Percentiles rank a stretch among this genome's conserved stretches.
These are phyloP conservation scores for Micractinium conductrix DNA, from an alignment of 139 green algal genomes.

Conservation along the genomic window DNA sequence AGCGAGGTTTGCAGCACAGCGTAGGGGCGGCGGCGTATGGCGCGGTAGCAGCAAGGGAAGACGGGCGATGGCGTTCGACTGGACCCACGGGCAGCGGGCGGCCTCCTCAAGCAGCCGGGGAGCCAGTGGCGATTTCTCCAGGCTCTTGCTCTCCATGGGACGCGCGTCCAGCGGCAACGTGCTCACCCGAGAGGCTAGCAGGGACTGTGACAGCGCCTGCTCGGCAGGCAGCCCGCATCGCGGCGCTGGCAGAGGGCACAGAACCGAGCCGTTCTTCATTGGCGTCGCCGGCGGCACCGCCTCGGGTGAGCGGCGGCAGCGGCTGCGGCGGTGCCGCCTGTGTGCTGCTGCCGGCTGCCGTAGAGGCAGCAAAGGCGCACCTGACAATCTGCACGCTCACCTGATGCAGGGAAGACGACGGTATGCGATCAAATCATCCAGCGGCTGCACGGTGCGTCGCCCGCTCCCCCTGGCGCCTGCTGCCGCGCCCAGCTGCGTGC, in stretches of 20 bases:
- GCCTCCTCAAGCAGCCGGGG: background rate
- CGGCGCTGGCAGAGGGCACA: background rate
- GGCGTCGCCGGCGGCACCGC: constrained; percentile 39
- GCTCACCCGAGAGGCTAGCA: background rate
- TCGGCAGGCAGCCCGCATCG: constrained; percentile 1
- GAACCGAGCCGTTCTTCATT: constrained; percentile 39
- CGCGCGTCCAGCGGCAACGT: background rate
- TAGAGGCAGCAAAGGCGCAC: too few relatives aligned
- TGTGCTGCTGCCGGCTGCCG: background rate
- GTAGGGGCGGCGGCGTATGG: too few relatives aligned
- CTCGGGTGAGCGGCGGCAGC: background rate
- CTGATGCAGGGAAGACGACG: constrained; percentile 86
- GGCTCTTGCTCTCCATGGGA: background rate
- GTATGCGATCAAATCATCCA: constrained; percentile 97
- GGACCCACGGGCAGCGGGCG: too few relatives aligned
- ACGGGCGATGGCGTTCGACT: too few relatives aligned
- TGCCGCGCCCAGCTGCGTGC: background rate
- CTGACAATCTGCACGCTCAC: too few relatives aligned
- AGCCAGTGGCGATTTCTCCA: background rate
- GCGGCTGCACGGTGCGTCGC: constrained; percentile 68
- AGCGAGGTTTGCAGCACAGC: too few relatives aligned
- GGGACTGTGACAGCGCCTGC: background rate
- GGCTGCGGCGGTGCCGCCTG: background rate
- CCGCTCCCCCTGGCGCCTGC: background rate
- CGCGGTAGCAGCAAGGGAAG: too few relatives aligned